These are phyloP conservation scores for Phytophthora rubi DNA, from an alignment of 352 stramenopile species.

Conservation along the genomic window DNA sequence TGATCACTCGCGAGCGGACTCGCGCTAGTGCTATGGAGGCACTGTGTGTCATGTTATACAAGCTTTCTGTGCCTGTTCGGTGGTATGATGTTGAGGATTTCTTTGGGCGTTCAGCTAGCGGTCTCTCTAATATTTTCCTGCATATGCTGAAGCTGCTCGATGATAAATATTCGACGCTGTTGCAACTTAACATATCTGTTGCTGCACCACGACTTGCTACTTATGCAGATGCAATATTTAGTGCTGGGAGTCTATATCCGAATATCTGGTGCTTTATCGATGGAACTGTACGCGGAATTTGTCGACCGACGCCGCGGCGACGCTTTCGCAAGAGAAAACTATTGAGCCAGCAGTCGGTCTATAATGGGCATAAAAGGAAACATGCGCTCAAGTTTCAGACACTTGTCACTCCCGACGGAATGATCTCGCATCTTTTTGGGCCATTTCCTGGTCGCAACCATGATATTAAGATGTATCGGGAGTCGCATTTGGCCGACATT, in stretches of 20 bases:
- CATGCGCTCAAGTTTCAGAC: background rate
- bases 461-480: background rate
- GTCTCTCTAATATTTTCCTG: conserved; percentile 22
- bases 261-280: conserved; percentile 23
- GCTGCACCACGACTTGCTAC: too few species aligned
- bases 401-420: background rate
- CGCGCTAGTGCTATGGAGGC: conserved; percentile 1
- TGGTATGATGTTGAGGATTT: conserved; percentile 8
- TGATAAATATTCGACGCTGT: too few species aligned
- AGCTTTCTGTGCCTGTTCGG: conserved; percentile 6
- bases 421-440: background rate
- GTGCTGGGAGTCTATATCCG: background rate
- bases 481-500: background rate
- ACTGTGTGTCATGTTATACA: conserved; percentile 20
- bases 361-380: conserved; percentile 33
- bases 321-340: conserved; percentile 5
- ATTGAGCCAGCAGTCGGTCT: conserved; percentile 21
- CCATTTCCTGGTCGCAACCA: background rate
- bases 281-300: conserved; percentile 24
- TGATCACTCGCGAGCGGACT: background rate
- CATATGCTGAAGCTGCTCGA: background rate
- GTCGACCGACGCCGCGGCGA: background rate
- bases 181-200: too few species aligned
- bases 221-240: conserved; percentile 21
- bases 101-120: conserved; percentile 12